Evolutionary conservation across 129 eudicot genomes (phyloP).

Genomic region (Heracleum sosnowskyi): DNA sequence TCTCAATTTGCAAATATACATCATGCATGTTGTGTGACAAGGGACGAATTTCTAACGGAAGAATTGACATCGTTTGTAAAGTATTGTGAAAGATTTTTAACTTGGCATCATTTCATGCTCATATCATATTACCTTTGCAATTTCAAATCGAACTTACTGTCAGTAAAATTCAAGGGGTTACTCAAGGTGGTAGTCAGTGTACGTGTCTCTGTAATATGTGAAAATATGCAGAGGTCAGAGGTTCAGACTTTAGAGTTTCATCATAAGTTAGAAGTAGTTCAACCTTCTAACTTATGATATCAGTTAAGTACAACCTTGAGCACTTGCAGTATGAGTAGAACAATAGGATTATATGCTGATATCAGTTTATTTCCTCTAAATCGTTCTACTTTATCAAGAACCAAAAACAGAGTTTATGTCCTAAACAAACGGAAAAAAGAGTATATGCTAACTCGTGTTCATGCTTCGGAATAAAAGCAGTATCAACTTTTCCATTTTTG

Average conservation of each 20-base stretch:
- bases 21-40: too few relatives aligned
- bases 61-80: too few relatives aligned
- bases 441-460: slow-evolving; percentile 76
- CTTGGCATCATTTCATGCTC: too few relatives aligned
- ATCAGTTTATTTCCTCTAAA: not conserved
- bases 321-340: not conserved
- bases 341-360: not conserved
- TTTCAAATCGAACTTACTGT: too few relatives aligned
- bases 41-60: too few relatives aligned
- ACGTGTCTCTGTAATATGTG: not conserved
- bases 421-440: too few relatives aligned
- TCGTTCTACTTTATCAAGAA: not conserved
- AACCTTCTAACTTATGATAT: too few relatives aligned
- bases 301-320: too few relatives aligned
- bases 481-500: slow-evolving; percentile 88
- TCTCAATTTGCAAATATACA: not conserved
- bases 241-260: not conserved
- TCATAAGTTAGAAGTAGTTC: not conserved
- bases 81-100: too few relatives aligned
- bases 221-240: not conserved
- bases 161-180: not conserved
- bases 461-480: slow-evolving; percentile 96
- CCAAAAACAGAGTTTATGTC: not conserved
- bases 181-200: not conserved
- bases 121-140: too few relatives aligned